Percentiles rank a stretch among this genome's conserved stretches.
Evolutionary conservation across 2,329 filamentous ascomycete genomes (phyloP).

Genomic region (Epichloe sp.): DNA sequence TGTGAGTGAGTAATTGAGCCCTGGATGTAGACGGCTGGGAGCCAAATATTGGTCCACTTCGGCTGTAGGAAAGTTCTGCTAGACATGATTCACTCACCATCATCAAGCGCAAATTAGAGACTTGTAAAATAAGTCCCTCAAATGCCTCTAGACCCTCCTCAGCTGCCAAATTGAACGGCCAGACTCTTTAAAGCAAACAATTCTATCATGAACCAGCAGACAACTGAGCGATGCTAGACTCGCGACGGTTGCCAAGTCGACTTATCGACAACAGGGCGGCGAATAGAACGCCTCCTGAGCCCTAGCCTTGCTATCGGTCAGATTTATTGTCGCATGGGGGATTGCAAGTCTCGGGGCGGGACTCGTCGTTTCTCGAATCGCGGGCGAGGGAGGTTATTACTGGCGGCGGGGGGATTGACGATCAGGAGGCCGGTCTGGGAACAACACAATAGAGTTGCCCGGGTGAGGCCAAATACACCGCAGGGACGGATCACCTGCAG

Average conservation of each 20-base stretch:
- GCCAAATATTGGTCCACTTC: not conserved
- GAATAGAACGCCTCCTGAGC: slow-evolving; percentile 20
- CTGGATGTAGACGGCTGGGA: not conserved
- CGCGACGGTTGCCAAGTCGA: slow-evolving; percentile 10
- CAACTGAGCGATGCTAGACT: slow-evolving; percentile 14
- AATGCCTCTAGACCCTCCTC: slow-evolving; percentile 18
- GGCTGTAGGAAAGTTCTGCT: not conserved
- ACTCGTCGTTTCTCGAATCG: not conserved
- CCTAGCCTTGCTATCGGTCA: slow-evolving; percentile 11
- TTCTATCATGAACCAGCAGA: slow-evolving; percentile 17
- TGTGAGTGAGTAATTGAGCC: not conserved
- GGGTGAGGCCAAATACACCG: not conserved
- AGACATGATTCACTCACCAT: slow-evolving; percentile 28
- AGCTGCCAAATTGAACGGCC: slow-evolving; percentile 13
- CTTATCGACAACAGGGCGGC: slow-evolving; percentile 13
- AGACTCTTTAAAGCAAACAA: not conserved
- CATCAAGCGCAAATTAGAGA: slow-evolving; percentile 29
- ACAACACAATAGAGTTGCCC: not conserved
- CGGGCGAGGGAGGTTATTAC: not conserved
- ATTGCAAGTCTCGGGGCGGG: not conserved
- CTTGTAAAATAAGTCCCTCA: slow-evolving; percentile 21
- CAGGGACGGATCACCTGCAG: not conserved
- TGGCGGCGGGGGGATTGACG: not conserved
- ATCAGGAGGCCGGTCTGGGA: not conserved
- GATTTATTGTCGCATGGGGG: slow-evolving; percentile 21